Evolutionary conservation across 768 basidiomycete species (phyloP), one percentile per base, ranked within the genome.

Genomic region (Lactarius akahatsu): DNA sequence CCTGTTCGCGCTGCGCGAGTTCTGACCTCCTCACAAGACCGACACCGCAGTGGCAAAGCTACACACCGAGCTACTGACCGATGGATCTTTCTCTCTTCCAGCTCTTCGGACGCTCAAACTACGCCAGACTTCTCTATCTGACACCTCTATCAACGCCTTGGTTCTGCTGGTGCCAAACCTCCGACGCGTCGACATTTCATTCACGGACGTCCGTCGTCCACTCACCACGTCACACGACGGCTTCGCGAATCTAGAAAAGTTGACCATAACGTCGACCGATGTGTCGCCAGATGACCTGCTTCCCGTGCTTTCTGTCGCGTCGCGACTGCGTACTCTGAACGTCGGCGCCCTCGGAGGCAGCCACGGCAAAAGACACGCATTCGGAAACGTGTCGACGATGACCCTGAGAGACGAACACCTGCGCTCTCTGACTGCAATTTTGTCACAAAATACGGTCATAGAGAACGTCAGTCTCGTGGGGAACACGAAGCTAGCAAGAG

Each of bases 391-490:
- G 13, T 77, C 81, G 11, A 78, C 80, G 10, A 80, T 86, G 79
- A 87, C 83, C 2, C 77, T 90, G 77, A 85, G 78, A 18, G 86
- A 89, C 73, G 73, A 77, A 10, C 75, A 73, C 0, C 80, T 90
- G 36, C 66, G 62, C 8, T 73, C 73, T 23, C 75, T 89, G 50
- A 83, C 84, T 7, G 74, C 76, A 5, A 64, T 76, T 23, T 71
- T 88, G 45, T 74, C 73, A 26, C 59, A 66, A 0, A 80, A 76
- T 66, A 50, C 68, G 13, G 66, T 73, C 28, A 75, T 91, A 30
- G 83, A 86, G 62, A 80, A 77, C 65, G 64, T 91, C 58, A 90
- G 76, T 71, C 76, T 91, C 9, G 87, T 87, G 8, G 85, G 85
- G 8, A 91, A 90, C 71, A 78, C 79, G 6, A 88, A 86, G 65